Base-by-base conservation (phyloP, 2,329 filamentous ascomycete species). In the Trichoderma brevicompactum region DNA sequence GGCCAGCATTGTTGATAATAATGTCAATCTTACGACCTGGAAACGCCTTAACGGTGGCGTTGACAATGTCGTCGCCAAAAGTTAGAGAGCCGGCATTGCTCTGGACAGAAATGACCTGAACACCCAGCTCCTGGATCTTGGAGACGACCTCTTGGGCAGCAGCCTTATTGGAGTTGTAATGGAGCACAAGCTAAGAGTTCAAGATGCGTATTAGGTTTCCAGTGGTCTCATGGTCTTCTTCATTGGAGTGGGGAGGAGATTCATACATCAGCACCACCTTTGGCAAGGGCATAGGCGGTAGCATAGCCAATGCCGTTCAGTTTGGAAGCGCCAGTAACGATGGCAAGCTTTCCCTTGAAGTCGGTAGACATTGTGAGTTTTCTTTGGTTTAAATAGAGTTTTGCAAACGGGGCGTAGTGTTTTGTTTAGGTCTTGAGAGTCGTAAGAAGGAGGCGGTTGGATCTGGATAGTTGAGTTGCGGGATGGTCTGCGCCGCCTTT, bases 41-140 rank as follows among this genome's bases (percentile, higher is more conserved):
- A 1, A 84, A 87, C 38, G 76, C 78, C 2, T 77, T 69, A 1
- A 88, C 77, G 0, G 83, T 79, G 10, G 77, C 75, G 1, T 79
- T 73, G 19, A 89, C 79, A 5, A 89, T 83, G 69, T 90, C 82
- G 2, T 84, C 86, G 75, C 86, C 80, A 36, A 90, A 78, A n/a
- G 83, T 81, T 17, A 85, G 72, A 5, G 82, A 81, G 4, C 80
- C 78, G 54, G 82, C 76, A 3, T 64, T 64, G 52, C 52, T 50
- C n/a, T 64, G 62, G 12, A 64, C 43, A 28, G 44, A 43, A 34
- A 64, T 50, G n/a, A 40, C 62, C 43, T 58, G 8, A 7, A 58
- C 62, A 2, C 62, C 62, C 5, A 73, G 52, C 10, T 83, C 83
- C 8, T 58, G 56, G 44, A 64, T 49, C 40, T 86, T 82, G 52